These are phyloP conservation scores for Ustilago xerochloae DNA, from an alignment of 1,284 basidiomycete species.

Conservation along the genomic window DNA sequence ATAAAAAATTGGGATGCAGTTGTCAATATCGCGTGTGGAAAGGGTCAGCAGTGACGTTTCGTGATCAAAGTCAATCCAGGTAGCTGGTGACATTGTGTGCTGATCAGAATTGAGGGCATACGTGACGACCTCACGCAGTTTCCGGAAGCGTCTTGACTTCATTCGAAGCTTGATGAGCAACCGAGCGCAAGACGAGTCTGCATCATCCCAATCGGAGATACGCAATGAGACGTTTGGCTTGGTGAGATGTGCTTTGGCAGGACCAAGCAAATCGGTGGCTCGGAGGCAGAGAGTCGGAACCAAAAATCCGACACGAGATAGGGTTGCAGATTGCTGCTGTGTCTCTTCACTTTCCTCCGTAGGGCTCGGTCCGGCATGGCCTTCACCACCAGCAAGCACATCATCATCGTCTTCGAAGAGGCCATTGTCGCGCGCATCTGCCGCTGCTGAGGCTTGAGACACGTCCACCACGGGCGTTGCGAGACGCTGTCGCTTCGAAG, in stretches of 20 bases:
- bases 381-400: not conserved
- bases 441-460: too few relatives aligned
- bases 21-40: slow-evolving; percentile 82
- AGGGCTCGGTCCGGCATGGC: not conserved
- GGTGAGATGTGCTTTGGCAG: slow-evolving; percentile 81
- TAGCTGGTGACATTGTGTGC: slow-evolving; percentile 78
- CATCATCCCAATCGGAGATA: slow-evolving; percentile 89
- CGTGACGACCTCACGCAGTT: slow-evolving; percentile 30
- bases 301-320: slow-evolving; percentile 72
- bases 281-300: slow-evolving; percentile 85
- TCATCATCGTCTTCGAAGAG: slow-evolving; percentile 33
- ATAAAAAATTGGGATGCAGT: slow-evolving; percentile 85
- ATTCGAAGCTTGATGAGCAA: slow-evolving; percentile 75
- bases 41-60: slow-evolving; percentile 85
- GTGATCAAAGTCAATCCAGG: slow-evolving; percentile 83
- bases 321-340: not conserved
- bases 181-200: slow-evolving; percentile 74
- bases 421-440: slow-evolving; percentile 26
- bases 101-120: slow-evolving; percentile 66
- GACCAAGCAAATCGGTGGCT: slow-evolving; percentile 81
- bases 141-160: slow-evolving; percentile 42
- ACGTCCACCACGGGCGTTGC: not conserved
- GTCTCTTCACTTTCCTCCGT: slow-evolving; percentile 70
- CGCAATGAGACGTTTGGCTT: slow-evolving; percentile 89
- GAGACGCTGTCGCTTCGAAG: slow-evolving; percentile 13